These are phyloP conservation scores for Mrakia frigida DNA, from an alignment of 768 basidiomycete species.

Conservation along the genomic window DNA sequence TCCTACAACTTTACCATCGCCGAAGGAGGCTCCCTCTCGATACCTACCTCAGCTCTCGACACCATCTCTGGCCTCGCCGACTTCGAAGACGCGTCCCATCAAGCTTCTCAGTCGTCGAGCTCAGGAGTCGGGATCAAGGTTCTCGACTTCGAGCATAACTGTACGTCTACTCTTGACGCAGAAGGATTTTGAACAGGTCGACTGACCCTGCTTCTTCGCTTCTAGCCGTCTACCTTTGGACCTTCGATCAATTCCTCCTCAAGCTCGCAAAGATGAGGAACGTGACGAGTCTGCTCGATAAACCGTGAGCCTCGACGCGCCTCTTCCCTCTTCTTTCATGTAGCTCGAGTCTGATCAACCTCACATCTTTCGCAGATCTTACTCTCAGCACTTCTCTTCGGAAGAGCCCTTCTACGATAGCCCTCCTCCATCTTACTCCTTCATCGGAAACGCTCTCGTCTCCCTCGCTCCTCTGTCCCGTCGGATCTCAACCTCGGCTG, in stretches of 20 bases:
- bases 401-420: conserved; percentile 89
- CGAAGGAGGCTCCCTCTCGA: conserved; percentile 70
- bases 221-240: conserved; percentile 83
- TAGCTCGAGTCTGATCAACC: not conserved
- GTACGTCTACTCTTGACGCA: conserved; percentile 35
- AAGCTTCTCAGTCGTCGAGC: conserved; percentile 60
- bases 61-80: conserved; percentile 80
- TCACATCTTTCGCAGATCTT: conserved; percentile 46
- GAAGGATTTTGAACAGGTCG: not conserved
- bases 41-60: conserved; percentile 76
- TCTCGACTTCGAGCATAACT: conserved; percentile 72
- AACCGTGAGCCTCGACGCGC: conserved; percentile 52
- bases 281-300: conserved; percentile 78
- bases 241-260: conserved; percentile 76
- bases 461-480: conserved; percentile 76
- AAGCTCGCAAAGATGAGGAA: conserved; percentile 92
- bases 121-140: conserved; percentile 87
- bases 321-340: not conserved
- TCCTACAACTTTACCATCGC: conserved; percentile 88
- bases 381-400: conserved; percentile 87
- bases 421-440: conserved; percentile 82
- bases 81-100: conserved; percentile 81
- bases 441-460: conserved; percentile 79
- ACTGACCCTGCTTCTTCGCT: not conserved
- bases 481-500: conserved; percentile 65